Conservation (phyloP, 208 protist species). For the Wallacemonas sp. region DNA sequence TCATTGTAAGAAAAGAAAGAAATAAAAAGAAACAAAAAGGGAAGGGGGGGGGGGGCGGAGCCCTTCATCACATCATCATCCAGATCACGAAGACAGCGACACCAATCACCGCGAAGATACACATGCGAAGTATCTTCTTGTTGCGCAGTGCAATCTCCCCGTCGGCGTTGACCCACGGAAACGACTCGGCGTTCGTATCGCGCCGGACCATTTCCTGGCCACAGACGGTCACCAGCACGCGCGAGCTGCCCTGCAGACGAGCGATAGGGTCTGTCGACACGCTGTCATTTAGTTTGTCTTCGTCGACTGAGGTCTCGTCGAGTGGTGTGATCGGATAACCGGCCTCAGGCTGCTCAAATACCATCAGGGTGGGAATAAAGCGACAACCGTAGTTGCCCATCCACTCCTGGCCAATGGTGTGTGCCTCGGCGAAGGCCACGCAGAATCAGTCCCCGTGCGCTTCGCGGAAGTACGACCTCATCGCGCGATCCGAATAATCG, state of each 20-base stretch:
- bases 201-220: background rate
- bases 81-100: background rate
- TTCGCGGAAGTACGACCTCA: constrained; percentile 35
- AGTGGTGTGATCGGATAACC: background rate
- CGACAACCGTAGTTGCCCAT: background rate
- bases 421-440: constrained; percentile 27
- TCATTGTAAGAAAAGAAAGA: too few relatives aligned
- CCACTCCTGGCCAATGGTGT: constrained; percentile 15
- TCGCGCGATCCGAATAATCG: constrained; percentile 47
- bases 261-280: background rate
- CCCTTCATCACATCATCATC: background rate
- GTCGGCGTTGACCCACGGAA: constrained; percentile 34
- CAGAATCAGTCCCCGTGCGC: constrained; percentile 41
- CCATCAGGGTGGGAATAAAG: constrained; percentile 20
- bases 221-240: background rate
- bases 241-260: background rate
- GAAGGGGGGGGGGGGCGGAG: too few relatives aligned
- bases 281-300: background rate
- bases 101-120: background rate
- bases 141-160: background rate
- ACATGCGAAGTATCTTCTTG: background rate
- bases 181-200: constrained; percentile 15
- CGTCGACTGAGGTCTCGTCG: too few relatives aligned
- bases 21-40: too few relatives aligned
- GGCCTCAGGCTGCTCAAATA: constrained; percentile 16